Percentiles rank a stretch among this genome's conserved stretches.
Evolutionary conservation across 2,329 filamentous ascomycete genomes (phyloP).

Genomic region (Thielaviopsis populi): DNA sequence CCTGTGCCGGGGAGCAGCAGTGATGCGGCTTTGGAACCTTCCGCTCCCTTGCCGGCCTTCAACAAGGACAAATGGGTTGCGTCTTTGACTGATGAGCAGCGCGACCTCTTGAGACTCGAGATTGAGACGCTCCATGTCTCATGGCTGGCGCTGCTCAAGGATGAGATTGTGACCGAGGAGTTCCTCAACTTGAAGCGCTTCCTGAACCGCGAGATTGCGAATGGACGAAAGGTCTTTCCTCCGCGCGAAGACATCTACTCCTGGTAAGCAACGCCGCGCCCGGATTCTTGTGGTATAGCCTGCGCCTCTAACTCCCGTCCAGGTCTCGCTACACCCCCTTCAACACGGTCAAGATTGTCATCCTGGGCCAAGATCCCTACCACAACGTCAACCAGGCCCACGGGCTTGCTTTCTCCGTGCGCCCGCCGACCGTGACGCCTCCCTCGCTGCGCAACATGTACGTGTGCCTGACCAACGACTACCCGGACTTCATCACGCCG

Average conservation of each 20-base stretch:
- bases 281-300: neutral
- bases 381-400: constrained; percentile 93
- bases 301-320: constrained; percentile 18
- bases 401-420: constrained; percentile 88
- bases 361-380: constrained; percentile 93
- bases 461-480: constrained; percentile 73
- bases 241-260: constrained; percentile 83
- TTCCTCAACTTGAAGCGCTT: constrained; percentile 85
- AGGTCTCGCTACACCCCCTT: constrained; percentile 94
- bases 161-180: constrained; percentile 62
- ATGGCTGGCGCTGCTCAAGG: constrained; percentile 80
- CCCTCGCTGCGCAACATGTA: constrained; percentile 93
- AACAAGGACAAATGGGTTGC: constrained; percentile 85
- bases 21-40: constrained; percentile 21
- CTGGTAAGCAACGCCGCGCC: constrained; percentile 44
- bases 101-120: constrained; percentile 67
- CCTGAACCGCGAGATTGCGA: constrained; percentile 58
- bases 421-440: constrained; percentile 72
- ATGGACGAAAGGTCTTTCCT: constrained; percentile 69
- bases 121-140: constrained; percentile 83
- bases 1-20: constrained; percentile 21
- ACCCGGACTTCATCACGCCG: constrained; percentile 61
- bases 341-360: constrained; percentile 75
- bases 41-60: constrained; percentile 23
- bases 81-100: constrained; percentile 65